Percentiles rank a stretch among this genome's conserved stretches.
These are phyloP conservation scores for Collybiopsis confluens DNA, from an alignment of 768 basidiomycete genomes.

Conservation along the genomic window DNA sequence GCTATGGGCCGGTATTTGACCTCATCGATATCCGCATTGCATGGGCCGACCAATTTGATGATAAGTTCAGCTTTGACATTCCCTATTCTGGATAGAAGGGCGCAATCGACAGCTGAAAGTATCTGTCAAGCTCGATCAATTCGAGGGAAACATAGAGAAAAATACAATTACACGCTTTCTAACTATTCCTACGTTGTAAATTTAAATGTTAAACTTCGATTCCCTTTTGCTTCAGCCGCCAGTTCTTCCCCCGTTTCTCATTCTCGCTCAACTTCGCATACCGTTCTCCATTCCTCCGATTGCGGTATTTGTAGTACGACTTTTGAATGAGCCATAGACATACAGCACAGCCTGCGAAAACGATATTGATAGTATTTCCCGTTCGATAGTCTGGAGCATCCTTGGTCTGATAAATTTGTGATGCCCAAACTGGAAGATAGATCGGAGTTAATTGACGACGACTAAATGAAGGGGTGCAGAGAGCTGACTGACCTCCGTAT, in stretches of 20 bases:
- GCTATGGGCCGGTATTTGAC: too few relatives aligned
- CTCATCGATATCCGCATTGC: too few relatives aligned
- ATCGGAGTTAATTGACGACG: too few relatives aligned
- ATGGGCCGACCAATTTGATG: too few relatives aligned
- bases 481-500: slow-evolving; percentile 11
- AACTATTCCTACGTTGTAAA: slow-evolving; percentile 21
- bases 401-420: slow-evolving; percentile 33
- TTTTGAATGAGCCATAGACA: slow-evolving; percentile 16
- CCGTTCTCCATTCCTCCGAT: slow-evolving; percentile 14
- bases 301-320: slow-evolving; percentile 11
- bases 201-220: slow-evolving; percentile 27
- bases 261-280: slow-evolving; percentile 19
- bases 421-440: slow-evolving; percentile 24
- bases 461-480: too few relatives aligned
- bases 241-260: slow-evolving; percentile 24
- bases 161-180: not conserved
- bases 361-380: slow-evolving; percentile 17
- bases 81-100: too few relatives aligned
- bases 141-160: too few relatives aligned
- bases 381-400: slow-evolving; percentile 23
- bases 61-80: too few relatives aligned
- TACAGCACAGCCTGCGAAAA: slow-evolving; percentile 11
- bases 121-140: too few relatives aligned
- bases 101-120: too few relatives aligned
- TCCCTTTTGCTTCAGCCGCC: slow-evolving; percentile 25